Base-by-base conservation (phyloP, 1,284 basidiomycete species). In the Puccinia horiana region DNA sequence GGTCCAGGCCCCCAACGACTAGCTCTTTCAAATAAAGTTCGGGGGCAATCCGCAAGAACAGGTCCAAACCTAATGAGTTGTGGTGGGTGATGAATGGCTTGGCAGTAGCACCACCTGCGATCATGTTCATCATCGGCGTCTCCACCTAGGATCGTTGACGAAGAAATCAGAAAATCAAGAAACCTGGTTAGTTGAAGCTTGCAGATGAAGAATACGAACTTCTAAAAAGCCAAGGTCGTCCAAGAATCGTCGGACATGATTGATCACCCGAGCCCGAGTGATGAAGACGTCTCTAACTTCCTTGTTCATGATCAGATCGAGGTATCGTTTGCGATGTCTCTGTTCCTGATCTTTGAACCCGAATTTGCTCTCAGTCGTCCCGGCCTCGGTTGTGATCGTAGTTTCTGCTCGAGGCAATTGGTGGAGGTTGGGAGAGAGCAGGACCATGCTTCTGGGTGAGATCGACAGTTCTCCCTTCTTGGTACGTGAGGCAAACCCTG, bases 1-100 rank as follows among this genome's bases (percentile, higher is more conserved):
- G 92, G 88, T 99, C 96, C 44, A 99, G 90, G 16, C 96, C 96
- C 85, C 96, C 97, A 70, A 99, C 97, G 82, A 97, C 92, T 83
- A 99, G 93, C 88, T 98, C 91, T 91, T 99, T 99, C 87, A 99
- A 92, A 89, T 96, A 99, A 26, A 99, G 90, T 88, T 99, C 96
- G 14, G 97, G 97, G 0, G 96, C 97, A 86, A 99, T 92, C 84
- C 96, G 95, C 86, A 99, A 93, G 90, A 93, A 98, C n/a, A 99
- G 90, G 88, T 99, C 96, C 85, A 99, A 91, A 88, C 95, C 91
- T 84, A 99, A 92, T 87, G 98, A 96, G 88, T 99, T 99, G 89
- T 99, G 96, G 88, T 98, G 96, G 0, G 96, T 99, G 87, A 99
- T 87, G 89, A 99, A 99, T 1, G 96, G 96, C 90, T 98, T 99